Evolutionary conservation across 371 early-diverging fungal species (phyloP).

Genomic region (Actinomucor elegans): DNA sequence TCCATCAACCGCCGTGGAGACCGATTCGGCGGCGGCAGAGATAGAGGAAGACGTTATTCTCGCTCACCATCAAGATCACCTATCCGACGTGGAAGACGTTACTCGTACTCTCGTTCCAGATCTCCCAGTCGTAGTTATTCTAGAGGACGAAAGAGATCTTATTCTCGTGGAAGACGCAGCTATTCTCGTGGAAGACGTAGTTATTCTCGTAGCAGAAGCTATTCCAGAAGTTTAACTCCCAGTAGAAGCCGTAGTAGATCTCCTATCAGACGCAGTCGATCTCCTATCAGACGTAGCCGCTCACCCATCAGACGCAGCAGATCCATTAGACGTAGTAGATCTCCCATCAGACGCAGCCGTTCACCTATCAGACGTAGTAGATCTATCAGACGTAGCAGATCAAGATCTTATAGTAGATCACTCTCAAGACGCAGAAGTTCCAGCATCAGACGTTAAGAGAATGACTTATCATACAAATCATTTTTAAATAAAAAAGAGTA

Average conservation of each 20-base stretch:
- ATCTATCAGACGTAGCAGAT: constrained; percentile 14
- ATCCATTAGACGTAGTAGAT: constrained; percentile 15
- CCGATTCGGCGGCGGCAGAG: constrained; percentile 16
- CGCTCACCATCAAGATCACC: constrained; percentile 28
- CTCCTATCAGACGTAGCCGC: constrained; percentile 11
- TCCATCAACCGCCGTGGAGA: constrained; percentile 8
- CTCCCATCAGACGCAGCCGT: constrained; percentile 13
- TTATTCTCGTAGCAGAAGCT: constrained; percentile 35
- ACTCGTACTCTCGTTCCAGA: constrained; percentile 40
- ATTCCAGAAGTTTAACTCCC: constrained; percentile 30
- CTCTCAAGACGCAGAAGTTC: constrained; percentile 19
- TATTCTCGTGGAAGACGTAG: constrained; percentile 33
- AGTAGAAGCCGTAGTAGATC: constrained; percentile 25
- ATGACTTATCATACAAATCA: background rate
- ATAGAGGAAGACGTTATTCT: constrained; percentile 25
- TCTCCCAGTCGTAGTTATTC: constrained; percentile 37
- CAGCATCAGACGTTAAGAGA: constrained; percentile 1
- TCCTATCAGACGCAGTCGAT: constrained; percentile 11
- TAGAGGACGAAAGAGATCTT: constrained; percentile 26
- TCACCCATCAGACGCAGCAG: constrained; percentile 17
- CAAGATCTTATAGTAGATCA: constrained; percentile 17
- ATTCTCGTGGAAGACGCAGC: constrained; percentile 29
- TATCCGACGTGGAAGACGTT: constrained; percentile 25
- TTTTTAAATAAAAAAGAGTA: background rate
- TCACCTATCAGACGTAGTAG: constrained; percentile 9